Conservation (phyloP, 2,329 filamentous ascomycete genomes). For the Fusarium mangiferae region DNA sequence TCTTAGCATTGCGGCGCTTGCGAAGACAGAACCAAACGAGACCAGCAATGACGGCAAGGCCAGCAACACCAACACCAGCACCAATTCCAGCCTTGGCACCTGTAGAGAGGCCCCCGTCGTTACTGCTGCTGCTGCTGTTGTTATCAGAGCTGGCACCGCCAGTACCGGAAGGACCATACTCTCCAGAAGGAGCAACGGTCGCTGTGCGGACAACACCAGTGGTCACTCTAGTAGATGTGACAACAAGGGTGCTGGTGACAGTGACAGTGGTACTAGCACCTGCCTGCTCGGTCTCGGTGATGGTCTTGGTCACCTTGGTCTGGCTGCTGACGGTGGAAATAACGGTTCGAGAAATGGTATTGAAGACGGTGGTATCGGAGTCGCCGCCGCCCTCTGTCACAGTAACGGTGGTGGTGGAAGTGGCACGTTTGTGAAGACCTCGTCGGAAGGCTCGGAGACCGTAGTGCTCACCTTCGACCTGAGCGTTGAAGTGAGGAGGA, state of each 20-base stretch:
- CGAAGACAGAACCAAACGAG: slow-evolving; percentile 47
- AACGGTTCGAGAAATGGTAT: slow-evolving; percentile 47
- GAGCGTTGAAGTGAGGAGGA: slow-evolving; percentile 20
- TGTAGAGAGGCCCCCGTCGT: slow-evolving; percentile 49
- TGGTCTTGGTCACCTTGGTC: slow-evolving; percentile 44
- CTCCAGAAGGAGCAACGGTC: slow-evolving; percentile 43
- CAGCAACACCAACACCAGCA: slow-evolving; percentile 52
- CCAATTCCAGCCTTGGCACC: slow-evolving; percentile 59
- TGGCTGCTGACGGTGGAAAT: slow-evolving; percentile 46
- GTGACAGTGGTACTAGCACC: slow-evolving; percentile 54
- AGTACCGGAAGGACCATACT: slow-evolving; percentile 34
- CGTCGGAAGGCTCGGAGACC: slow-evolving; percentile 35
- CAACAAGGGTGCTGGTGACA: slow-evolving; percentile 50
- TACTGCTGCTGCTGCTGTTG: slow-evolving; percentile 26
- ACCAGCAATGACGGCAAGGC: slow-evolving; percentile 46
- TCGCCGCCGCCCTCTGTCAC: slow-evolving; percentile 43
- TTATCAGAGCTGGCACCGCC: slow-evolving; percentile 15
- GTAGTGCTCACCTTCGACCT: slow-evolving; percentile 15
- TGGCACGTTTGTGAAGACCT: slow-evolving; percentile 49
- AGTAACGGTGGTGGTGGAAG: slow-evolving; percentile 47
- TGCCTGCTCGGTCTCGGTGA: slow-evolving; percentile 48
- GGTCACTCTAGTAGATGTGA: slow-evolving; percentile 49
- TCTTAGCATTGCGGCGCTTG: slow-evolving; percentile 45
- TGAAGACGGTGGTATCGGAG: slow-evolving; percentile 40
- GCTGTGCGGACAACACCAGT: slow-evolving; percentile 46